Percentiles rank a stretch among this genome's conserved stretches.
These are phyloP conservation scores for Nakazawaea ambrosiae DNA, from an alignment of 805 yeast genomes.

Conservation along the genomic window DNA sequence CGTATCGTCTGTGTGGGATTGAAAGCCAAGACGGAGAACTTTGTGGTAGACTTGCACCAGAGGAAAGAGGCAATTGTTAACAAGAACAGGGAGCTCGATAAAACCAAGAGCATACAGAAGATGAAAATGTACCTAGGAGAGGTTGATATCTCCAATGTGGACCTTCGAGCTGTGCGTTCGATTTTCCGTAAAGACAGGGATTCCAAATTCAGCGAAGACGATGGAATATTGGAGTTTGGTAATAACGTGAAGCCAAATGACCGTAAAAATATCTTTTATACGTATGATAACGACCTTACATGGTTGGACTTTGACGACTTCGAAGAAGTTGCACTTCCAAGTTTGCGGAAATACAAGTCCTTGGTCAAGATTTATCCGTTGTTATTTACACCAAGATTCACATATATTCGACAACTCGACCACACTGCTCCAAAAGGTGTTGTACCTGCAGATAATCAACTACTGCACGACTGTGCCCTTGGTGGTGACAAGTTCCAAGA, in stretches of 20 bases:
- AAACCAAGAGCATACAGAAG: conserved; percentile 32
- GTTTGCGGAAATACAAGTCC: conserved; percentile 29
- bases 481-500: conserved; percentile 42
- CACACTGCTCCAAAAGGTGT: conserved; percentile 26
- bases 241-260: conserved; percentile 12
- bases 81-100: conserved; percentile 38
- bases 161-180: conserved; percentile 50
- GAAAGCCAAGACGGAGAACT: conserved; percentile 49
- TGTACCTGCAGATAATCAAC: conserved; percentile 44
- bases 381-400: conserved; percentile 59
- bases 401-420: conserved; percentile 60
- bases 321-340: conserved; percentile 45
- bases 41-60: conserved; percentile 64
- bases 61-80: conserved; percentile 39
- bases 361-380: conserved; percentile 51
- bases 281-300: conserved; percentile 38
- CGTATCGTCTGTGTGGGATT: conserved; percentile 60
- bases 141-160: conserved; percentile 46
- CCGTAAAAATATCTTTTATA: conserved; percentile 9
- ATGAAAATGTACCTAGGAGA: conserved; percentile 66
- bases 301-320: conserved; percentile 65
- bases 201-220: conserved; percentile 6
- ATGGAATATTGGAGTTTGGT: conserved; percentile 2
- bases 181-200: conserved; percentile 27
- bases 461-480: conserved; percentile 60